phyloP scores from a whole-genome alignment of 2,329 filamentous ascomycete genomes.

The Trichoderma endophyticum region DNA sequence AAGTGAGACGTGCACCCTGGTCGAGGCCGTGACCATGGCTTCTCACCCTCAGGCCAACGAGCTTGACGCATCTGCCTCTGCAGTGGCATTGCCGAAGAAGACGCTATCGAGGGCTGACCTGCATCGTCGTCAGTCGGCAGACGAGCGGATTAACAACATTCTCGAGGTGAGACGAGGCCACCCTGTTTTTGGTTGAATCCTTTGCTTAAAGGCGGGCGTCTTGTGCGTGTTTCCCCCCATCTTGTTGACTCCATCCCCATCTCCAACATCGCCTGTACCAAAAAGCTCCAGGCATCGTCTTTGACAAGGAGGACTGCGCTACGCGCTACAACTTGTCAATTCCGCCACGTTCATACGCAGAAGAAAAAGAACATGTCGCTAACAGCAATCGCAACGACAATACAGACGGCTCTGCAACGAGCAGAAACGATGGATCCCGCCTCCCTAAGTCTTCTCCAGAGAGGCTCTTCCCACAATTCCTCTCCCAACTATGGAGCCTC shows the following conservation, averaged over 20 bases:
- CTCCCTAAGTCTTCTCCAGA: constrained; percentile 14
- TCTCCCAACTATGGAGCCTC: constrained; percentile 39
- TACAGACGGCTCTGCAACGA: constrained; percentile 18
- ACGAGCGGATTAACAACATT: constrained; percentile 44
- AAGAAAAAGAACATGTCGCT: background rate
- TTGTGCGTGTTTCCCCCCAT: background rate
- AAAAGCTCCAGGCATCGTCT: background rate
- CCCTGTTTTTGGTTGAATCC: background rate
- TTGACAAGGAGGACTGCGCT: background rate
- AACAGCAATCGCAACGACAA: background rate
- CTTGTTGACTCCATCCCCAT: background rate
- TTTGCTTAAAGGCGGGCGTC: constrained; percentile 4
- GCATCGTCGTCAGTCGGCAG: constrained; percentile 33
- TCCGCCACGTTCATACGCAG: background rate
- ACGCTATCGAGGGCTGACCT: constrained; percentile 24
- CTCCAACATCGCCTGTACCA: background rate
- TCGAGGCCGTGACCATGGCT: constrained; percentile 10
- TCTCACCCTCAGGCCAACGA: constrained; percentile 1
- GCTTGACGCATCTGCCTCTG: background rate
- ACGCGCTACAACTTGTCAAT: background rate
- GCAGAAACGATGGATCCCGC: constrained; percentile 19
- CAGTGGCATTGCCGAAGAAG: constrained; percentile 14
- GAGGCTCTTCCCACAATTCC: background rate
- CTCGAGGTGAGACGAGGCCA: constrained; percentile 40
- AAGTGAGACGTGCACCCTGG: constrained; percentile 11